Base-by-base conservation (phyloP, 352 stramenopile species). In the Pythium angustatum region DNA sequence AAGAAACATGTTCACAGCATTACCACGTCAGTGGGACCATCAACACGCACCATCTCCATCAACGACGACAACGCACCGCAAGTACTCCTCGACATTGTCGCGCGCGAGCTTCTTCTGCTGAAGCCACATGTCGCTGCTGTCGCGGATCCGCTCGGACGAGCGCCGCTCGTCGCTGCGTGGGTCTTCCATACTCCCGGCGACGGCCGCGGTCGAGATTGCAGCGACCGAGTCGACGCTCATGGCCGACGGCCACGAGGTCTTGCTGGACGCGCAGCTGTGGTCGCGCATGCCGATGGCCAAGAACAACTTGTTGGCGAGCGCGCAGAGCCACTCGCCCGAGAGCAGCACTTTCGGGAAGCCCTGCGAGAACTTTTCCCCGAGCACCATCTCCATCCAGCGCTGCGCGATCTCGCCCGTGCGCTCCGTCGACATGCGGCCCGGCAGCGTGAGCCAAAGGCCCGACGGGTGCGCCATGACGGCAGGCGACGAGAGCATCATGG, bases 361-460 rank as follows among this genome's bases (percentile, higher is more conserved):
- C 30, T 69, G 62, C 26, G 62, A 33, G 34, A 90, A 81, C 69
- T 91, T 92, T 49, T 94, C 85, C 40, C 83, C 82, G 21, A 94
- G 77, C 58, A 96, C 85, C 87, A 96, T 94, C 61, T 93, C 87
- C 66, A 96, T 90, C 87, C 87, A 96, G 47, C 85, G 81, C 58
- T 81, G 79, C 40, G 87, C 85, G 68, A 94, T 87, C 58, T 90
- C 82, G 50, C 78, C 75, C 59, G 81, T 81, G 58, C 78, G 54
- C 41, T 73, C 61, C 7, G 56, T 64, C 21, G 48, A 49, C 59
- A 68, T 69, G 48, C 62, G 62, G 15, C 62, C 62, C n/a, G 63
- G 56, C 56, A 61, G 45, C 49, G 63, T 61, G 63, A 70, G 63
- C 63, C 63, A 64, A 21, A 70, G 51, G 19, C 45, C 41, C 49